Percentiles rank a stretch among this genome's conserved stretches.
These are phyloP conservation scores for Smallanthus sonchifolius DNA, from an alignment of 129 eudicot genomes.

Conservation along the genomic window DNA sequence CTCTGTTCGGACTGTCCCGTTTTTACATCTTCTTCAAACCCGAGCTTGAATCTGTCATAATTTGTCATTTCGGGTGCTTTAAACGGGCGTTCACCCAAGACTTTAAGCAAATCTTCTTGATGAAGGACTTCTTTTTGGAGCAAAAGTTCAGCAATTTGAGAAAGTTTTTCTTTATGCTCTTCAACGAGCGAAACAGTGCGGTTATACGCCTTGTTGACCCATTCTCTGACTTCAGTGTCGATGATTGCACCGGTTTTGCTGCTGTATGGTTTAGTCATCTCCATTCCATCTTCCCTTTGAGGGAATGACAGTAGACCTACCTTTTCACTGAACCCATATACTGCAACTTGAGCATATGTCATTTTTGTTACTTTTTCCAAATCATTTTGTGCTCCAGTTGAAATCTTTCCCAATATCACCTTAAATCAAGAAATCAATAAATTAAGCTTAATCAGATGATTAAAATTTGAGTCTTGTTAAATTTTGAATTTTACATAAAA, in stretches of 20 bases:
- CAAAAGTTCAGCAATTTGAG: slow-evolving; percentile 73
- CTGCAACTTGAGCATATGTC: slow-evolving; percentile 96
- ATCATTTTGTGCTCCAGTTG: slow-evolving; percentile 96
- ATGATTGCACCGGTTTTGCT: slow-evolving; percentile 84
- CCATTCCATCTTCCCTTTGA: slow-evolving; percentile 74
- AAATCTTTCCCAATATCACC: slow-evolving; percentile 83
- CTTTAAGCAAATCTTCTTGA: slow-evolving; percentile 74
- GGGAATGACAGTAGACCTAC: slow-evolving; percentile 89
- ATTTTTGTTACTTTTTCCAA: slow-evolving; percentile 89
- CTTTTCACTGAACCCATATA: slow-evolving; percentile 86
- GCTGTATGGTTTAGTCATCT: slow-evolving; percentile 85
- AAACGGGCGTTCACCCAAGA: slow-evolving; percentile 86
- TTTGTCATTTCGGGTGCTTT: slow-evolving; percentile 66
- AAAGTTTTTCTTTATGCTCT: slow-evolving; percentile 80
- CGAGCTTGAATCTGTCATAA: slow-evolving; percentile 76
- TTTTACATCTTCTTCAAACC: slow-evolving; percentile 54
- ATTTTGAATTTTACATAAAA: background rate
- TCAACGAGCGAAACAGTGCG: slow-evolving; percentile 55
- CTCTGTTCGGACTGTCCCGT: slow-evolving; percentile 18
- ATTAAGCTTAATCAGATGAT: background rate
- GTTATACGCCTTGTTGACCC: slow-evolving; percentile 78
- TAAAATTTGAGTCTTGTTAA: background rate
- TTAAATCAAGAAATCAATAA: slow-evolving; percentile 12
- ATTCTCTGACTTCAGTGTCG: slow-evolving; percentile 79
- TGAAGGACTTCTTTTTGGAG: slow-evolving; percentile 90